Evolutionary conservation across 352 stramenopile species (phyloP).

Genomic region (Globisporangium cederbergense): DNA sequence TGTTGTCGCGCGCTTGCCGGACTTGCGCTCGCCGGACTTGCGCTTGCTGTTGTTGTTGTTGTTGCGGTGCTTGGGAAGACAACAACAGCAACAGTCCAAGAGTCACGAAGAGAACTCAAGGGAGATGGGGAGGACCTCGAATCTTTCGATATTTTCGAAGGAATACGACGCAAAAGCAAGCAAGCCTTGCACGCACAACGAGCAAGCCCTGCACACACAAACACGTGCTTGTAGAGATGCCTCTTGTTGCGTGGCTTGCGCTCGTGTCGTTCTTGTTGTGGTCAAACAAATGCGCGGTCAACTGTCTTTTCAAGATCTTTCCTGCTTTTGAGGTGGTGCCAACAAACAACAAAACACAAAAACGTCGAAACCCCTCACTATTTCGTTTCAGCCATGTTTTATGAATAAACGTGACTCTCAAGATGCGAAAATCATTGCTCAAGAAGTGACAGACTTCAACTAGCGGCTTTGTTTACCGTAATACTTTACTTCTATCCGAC

Average conservation of each 20-base stretch:
- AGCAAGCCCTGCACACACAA: background rate
- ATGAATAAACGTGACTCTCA: too few species aligned
- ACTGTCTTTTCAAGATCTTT: slow-evolving; percentile 3
- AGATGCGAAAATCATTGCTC: too few species aligned
- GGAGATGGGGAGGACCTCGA: background rate
- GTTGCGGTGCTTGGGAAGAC: background rate
- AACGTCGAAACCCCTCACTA: background rate
- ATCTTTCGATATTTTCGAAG: slow-evolving; percentile 5
- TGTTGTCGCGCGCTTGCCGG: background rate
- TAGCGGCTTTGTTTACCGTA: too few species aligned
- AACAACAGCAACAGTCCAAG: background rate
- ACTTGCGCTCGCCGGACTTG: background rate
- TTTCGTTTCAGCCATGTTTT: too few species aligned
- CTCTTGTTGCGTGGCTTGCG: background rate
- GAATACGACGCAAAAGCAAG: background rate
- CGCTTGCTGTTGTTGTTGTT: background rate
- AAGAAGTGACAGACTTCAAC: too few species aligned
- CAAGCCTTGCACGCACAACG: background rate
- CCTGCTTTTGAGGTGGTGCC: too few species aligned
- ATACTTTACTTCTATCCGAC: too few species aligned
- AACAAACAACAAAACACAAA: background rate
- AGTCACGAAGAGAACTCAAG: slow-evolving; percentile 2
- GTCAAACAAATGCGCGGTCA: background rate
- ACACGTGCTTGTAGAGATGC: background rate
- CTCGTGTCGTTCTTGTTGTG: background rate